Percentiles rank a stretch among this genome's conserved stretches.
These are phyloP conservation scores for Suillus ampliporus DNA, from an alignment of 768 basidiomycete genomes.

Conservation along the genomic window DNA sequence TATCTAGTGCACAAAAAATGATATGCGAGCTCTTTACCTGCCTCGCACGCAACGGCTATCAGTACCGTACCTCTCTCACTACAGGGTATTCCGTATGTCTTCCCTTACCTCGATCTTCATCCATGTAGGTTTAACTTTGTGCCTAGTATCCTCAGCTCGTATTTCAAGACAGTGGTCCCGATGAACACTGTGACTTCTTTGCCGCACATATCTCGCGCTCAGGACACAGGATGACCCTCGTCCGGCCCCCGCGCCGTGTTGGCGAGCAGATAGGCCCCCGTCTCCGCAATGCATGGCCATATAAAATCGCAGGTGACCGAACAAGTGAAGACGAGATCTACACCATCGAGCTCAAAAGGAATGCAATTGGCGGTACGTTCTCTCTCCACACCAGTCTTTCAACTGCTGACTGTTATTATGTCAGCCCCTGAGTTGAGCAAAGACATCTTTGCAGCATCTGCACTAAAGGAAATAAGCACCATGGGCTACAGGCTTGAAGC, in stretches of 20 bases:
- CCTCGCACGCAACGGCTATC: constrained; percentile 67
- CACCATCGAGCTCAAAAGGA: constrained; percentile 59
- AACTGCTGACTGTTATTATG: constrained; percentile 7
- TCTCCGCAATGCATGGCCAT: constrained; percentile 49
- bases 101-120: constrained; percentile 19
- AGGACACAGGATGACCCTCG: constrained; percentile 57
- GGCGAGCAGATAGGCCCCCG: constrained; percentile 43
- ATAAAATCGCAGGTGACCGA: constrained; percentile 46
- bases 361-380: constrained; percentile 39
- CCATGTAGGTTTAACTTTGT: constrained; percentile 18
- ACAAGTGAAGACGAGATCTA: constrained; percentile 56
- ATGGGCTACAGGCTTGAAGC: constrained; percentile 70
- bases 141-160: constrained; percentile 66
- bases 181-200: constrained; percentile 63
- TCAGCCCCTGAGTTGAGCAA: constrained; percentile 53
- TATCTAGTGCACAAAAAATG: constrained; percentile 60
- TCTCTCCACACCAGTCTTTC: not conserved
- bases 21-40: constrained; percentile 64
- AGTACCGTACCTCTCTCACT: constrained; percentile 69
- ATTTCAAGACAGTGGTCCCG: constrained; percentile 59
- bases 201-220: constrained; percentile 65
- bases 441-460: constrained; percentile 62
- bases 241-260: constrained; percentile 47
- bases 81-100: constrained; percentile 54
- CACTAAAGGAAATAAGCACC: constrained; percentile 61